Evolutionary conservation across 2,329 filamentous ascomycete genomes (phyloP).

Genomic region (Beauveria scarabaeidicola): DNA sequence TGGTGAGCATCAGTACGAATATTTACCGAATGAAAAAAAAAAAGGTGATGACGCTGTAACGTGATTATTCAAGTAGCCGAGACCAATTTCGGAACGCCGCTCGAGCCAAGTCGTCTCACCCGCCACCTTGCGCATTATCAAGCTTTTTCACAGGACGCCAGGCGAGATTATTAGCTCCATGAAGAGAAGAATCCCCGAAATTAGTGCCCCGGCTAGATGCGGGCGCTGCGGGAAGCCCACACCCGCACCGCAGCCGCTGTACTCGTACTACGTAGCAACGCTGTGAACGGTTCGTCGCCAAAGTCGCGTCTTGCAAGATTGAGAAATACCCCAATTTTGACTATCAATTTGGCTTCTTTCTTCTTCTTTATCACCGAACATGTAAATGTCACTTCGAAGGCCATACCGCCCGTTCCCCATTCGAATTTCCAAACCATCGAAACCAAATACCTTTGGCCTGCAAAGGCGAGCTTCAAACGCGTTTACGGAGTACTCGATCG

Average conservation of each 20-base stretch:
- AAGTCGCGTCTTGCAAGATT: not conserved
- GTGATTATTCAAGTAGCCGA: not conserved
- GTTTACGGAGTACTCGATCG: not conserved
- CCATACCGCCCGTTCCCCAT: not conserved
- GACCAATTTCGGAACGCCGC: slow-evolving; percentile 4
- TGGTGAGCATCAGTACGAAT: not conserved
- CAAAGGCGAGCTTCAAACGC: not conserved
- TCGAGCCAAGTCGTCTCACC: not conserved
- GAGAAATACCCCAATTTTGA: not conserved
- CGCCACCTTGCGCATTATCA: not conserved
- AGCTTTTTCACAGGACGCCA: not conserved
- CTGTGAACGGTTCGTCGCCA: not conserved
- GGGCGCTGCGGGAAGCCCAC: not conserved
- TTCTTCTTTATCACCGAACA: not conserved
- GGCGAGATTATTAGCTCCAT: slow-evolving; percentile 4
- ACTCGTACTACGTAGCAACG: too few relatives aligned
- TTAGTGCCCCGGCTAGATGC: not conserved
- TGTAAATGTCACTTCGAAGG: not conserved
- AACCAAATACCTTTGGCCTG: not conserved
- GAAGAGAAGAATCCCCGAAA: not conserved
- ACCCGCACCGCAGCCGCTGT: not conserved
- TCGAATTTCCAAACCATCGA: not conserved
- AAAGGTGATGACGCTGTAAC: not conserved
- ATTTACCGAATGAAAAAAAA: not conserved
- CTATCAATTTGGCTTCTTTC: not conserved